Evolutionary conservation across 495 filamentous ascomycete genomes (phyloP).

Genomic region (Neurospora tetraspora): DNA sequence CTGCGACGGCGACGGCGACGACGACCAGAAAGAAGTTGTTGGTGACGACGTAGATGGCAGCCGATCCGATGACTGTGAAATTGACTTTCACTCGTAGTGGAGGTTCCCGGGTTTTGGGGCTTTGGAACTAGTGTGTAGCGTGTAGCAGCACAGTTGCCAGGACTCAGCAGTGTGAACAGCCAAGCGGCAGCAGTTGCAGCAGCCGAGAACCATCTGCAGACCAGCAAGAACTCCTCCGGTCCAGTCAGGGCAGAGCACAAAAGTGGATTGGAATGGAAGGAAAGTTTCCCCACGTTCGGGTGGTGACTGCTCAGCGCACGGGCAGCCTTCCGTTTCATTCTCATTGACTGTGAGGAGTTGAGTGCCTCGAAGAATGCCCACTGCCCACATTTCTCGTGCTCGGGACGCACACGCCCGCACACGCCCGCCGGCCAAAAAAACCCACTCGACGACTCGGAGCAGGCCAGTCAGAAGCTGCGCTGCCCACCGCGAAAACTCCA

Average conservation of each 20-base stretch:
- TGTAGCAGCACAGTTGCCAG: background rate
- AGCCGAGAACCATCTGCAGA: background rate
- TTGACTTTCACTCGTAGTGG: background rate
- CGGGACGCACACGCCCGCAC: constrained; percentile 2
- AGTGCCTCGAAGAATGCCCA: background rate
- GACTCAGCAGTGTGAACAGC: background rate
- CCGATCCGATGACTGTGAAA: background rate
- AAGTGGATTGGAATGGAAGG: background rate
- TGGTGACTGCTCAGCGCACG: background rate
- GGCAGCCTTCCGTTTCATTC: background rate
- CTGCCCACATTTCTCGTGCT: constrained; percentile 3
- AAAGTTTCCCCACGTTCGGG: background rate
- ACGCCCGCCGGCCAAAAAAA: background rate
- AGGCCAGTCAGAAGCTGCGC: constrained; percentile 2
- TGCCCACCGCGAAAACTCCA: background rate
- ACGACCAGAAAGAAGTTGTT: background rate
- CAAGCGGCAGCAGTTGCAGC: background rate
- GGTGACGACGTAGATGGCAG: background rate
- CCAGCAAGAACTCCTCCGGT: background rate
- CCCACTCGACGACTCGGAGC: background rate
- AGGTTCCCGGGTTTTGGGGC: background rate
- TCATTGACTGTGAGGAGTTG: background rate
- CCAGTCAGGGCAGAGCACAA: background rate
- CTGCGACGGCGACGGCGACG: background rate
- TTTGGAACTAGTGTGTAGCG: background rate